Conservation (phyloP, 306 rosid genomes). For the Dryas drummondii region DNA sequence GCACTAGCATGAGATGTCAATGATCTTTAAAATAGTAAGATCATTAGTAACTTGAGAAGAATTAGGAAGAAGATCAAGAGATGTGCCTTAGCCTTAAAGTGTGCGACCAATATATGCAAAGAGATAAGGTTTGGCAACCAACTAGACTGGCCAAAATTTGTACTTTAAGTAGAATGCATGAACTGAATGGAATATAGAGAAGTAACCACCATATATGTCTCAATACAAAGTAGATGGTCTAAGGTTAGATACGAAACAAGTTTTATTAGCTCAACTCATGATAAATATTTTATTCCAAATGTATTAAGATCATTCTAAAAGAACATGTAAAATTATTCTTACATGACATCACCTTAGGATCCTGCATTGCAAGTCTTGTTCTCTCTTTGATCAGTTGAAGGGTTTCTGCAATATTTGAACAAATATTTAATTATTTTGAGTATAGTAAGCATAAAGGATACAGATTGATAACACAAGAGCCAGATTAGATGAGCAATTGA, state of each 20-base stretch:
- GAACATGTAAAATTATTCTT: conserved; percentile 60
- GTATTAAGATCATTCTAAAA: conserved; percentile 25
- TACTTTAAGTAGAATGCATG: not conserved
- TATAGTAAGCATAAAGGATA: conserved; percentile 1
- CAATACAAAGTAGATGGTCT: not conserved
- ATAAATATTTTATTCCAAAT: not conserved
- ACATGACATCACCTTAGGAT: conserved; percentile 99
- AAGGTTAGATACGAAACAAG: not conserved
- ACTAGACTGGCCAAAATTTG: not conserved
- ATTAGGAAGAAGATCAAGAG: not conserved
- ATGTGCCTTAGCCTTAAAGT: not conserved
- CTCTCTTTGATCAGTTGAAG: conserved; percentile 76
- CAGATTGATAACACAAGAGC: not conserved
- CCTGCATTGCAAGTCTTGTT: conserved; percentile 95
- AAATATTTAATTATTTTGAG: conserved; percentile 13
- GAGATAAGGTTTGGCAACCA: not conserved
- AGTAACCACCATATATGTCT: not conserved
- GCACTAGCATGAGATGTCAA: conserved; percentile 1
- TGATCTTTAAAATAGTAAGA: not conserved
- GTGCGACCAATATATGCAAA: not conserved
- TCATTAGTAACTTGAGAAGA: not conserved
- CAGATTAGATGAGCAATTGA: not conserved
- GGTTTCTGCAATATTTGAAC: conserved; percentile 60
- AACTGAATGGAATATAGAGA: not conserved
- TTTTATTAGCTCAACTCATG: not conserved